These are phyloP conservation scores for Claviceps purpurea DNA, from an alignment of 2,329 filamentous ascomycete genomes.

Conservation along the genomic window DNA sequence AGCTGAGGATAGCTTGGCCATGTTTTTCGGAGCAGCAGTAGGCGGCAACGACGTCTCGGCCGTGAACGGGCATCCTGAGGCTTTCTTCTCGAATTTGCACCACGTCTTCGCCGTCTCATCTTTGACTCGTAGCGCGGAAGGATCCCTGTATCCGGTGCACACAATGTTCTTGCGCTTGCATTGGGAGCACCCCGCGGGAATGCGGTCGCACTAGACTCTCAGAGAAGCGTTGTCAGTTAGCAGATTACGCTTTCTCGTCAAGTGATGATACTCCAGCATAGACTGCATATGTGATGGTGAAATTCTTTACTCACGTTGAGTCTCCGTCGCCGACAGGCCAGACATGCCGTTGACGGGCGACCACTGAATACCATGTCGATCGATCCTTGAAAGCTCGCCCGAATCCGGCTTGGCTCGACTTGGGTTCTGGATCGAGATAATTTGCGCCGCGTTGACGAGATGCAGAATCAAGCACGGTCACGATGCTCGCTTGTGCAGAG, in stretches of 20 bases:
- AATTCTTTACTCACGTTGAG: slow-evolving; percentile 10
- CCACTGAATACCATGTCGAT: slow-evolving; percentile 16
- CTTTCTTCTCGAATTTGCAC: slow-evolving; percentile 7
- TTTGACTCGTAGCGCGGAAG: slow-evolving; percentile 11
- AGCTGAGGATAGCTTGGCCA: neutral
- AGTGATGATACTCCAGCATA: neutral
- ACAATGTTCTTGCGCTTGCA: slow-evolving; percentile 14
- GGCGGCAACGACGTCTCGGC: slow-evolving; percentile 5
- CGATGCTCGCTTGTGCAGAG: too few relatives aligned
- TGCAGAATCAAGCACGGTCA: too few relatives aligned
- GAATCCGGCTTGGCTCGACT: too few relatives aligned
- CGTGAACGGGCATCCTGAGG: slow-evolving; percentile 3
- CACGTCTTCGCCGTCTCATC: slow-evolving; percentile 14
- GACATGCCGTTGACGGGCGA: slow-evolving; percentile 15
- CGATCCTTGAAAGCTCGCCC: too few relatives aligned
- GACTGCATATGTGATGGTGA: neutral
- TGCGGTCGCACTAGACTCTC: slow-evolving; percentile 12
- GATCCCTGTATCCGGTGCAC: slow-evolving; percentile 15
- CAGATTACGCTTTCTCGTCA: neutral
- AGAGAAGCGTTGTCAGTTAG: neutral
- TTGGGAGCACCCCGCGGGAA: slow-evolving; percentile 13
- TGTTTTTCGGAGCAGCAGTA: neutral
- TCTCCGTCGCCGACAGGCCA: slow-evolving; percentile 14
- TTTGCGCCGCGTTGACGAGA: too few relatives aligned
- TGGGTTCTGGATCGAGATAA: too few relatives aligned